A percentile compares a stretch with the other conserved stretches of the same genome.
These are phyloP conservation scores for Leptodontidium sp. DNA, from an alignment of 2,329 filamentous ascomycete species.

Conservation along the genomic window DNA sequence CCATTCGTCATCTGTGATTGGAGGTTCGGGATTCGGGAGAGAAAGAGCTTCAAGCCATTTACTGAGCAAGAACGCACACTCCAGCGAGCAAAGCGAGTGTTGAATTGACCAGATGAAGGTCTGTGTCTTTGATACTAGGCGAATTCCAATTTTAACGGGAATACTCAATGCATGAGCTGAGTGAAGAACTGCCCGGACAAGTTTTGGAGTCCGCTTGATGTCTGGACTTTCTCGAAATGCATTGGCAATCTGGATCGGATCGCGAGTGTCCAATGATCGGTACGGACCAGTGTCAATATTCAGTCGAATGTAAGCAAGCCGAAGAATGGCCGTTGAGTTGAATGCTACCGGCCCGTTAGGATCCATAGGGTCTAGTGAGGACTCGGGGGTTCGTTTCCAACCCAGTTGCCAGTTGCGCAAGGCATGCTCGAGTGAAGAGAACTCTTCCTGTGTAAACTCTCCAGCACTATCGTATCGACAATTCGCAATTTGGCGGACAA, in stretches of 20 bases:
- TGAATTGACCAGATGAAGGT: constrained; percentile 70
- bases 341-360: constrained; percentile 69
- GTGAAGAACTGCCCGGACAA: constrained; percentile 73
- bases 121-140: constrained; percentile 68
- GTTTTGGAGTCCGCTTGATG: constrained; percentile 64
- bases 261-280: constrained; percentile 70
- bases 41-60: constrained; percentile 33
- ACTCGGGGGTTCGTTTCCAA: constrained; percentile 57
- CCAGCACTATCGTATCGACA: constrained; percentile 48
- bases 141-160: constrained; percentile 69
- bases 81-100: constrained; percentile 67
- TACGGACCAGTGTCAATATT: constrained; percentile 71
- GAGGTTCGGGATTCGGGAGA: constrained; percentile 18
- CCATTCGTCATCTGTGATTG: constrained; percentile 48
- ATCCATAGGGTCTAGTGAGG: constrained; percentile 57
- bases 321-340: constrained; percentile 68
- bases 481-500: constrained; percentile 57
- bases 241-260: constrained; percentile 67
- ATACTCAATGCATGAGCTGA: constrained; percentile 74
- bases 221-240: constrained; percentile 66
- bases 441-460: constrained; percentile 61
- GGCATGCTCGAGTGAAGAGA: constrained; percentile 46
- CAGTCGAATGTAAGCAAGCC: constrained; percentile 69
- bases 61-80: constrained; percentile 64
- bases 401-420: constrained; percentile 64